Evolutionary conservation across 2,329 filamentous ascomycete species (phyloP), one percentile per base, ranked within the genome.

Genomic region (Aureobasidium sp.): DNA sequence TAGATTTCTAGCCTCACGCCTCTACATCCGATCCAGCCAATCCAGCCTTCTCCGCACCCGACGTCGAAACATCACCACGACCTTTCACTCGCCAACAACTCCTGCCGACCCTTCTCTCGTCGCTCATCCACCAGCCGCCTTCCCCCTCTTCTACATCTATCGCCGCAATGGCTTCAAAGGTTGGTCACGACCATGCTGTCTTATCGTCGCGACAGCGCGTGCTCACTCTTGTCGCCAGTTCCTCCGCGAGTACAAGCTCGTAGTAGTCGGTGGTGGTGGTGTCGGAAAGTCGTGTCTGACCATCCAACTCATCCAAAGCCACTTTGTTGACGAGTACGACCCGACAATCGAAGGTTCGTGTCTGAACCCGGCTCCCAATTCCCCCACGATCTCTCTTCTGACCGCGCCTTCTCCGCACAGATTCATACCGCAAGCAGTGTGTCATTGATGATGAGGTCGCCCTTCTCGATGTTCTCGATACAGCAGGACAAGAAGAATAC

Each of bases 371-470:
- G 38, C 27, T 42, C 50, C 40, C 55, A 48, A n/a, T n/a, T n/a
- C 15, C 33, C 29, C 50, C 64, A 33, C 31, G 27, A 9, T 61
- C 42, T 25, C 53, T 16, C 42, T 56, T 53, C 33, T 27, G 50
- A 62, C 45, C 45, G 16, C 36, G 42, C 31, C 64, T 59, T 33
- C 36, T 50, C 42, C 42, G 31, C 59, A 61, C 79, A 99, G 96
- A 99, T 79, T 98, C 96, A 69, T 99, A 99, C 87, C 94, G 96
- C 85, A 99, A 99, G 91, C 96, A 98, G 88, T 98, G 96, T 81
- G 91, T 97, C 74, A 97, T 99, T 80, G 96, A 99, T 79, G 96
- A 98, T 74, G 96, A 99, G 83, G 94, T 98, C 72, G 96, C 96
- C 60, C 89, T 99, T 68, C 92, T 99, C 81, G 96, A 99, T 81